Evolutionary conservation across 75 land plant species (phyloP).

Genomic region (Ceratopteris richardii): DNA sequence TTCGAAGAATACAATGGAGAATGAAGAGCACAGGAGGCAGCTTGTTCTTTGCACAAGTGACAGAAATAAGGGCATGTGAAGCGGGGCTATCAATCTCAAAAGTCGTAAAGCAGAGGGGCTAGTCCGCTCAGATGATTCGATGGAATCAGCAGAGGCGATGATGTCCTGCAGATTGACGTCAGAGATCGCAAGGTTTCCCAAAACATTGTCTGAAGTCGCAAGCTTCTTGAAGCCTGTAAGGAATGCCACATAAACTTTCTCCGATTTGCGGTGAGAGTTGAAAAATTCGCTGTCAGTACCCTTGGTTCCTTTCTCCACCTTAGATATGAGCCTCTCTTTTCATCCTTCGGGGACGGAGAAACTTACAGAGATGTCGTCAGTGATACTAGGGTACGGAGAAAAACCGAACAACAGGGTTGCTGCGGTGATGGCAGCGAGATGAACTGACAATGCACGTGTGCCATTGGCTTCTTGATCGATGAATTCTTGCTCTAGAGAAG

Average conservation of each 20-base stretch:
- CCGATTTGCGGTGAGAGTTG: constrained; percentile 68
- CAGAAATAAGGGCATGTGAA: constrained; percentile 82
- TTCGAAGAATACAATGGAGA: no score
- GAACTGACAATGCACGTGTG: no score
- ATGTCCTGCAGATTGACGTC: constrained; percentile 83
- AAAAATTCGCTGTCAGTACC: constrained; percentile 97
- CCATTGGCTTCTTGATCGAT: no score
- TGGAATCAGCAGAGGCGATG: constrained; percentile 50
- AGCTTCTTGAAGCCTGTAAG: constrained; percentile 68
- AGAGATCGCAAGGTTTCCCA: constrained; percentile 75
- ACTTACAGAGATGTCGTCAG: no score
- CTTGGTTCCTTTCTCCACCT: constrained; percentile 94
- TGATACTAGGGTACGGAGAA: no score
- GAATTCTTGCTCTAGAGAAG: no score
- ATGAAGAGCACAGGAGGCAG: no score
- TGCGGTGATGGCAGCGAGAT: no score
- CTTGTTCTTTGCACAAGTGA: constrained; percentile 92
- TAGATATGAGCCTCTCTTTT: no score
- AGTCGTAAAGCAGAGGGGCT: constrained; percentile 74
- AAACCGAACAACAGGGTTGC: no score
- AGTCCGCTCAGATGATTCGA: constrained; percentile 49
- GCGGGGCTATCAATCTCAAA: constrained; percentile 76
- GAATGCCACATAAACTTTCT: constrained; percentile 85
- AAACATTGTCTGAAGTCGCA: constrained; percentile 75
- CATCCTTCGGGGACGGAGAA: no score